Percentiles rank a stretch among this genome's conserved stretches.
Conservation (phyloP, 306 rosid species). For the Cucurbita ficifolia region DNA sequence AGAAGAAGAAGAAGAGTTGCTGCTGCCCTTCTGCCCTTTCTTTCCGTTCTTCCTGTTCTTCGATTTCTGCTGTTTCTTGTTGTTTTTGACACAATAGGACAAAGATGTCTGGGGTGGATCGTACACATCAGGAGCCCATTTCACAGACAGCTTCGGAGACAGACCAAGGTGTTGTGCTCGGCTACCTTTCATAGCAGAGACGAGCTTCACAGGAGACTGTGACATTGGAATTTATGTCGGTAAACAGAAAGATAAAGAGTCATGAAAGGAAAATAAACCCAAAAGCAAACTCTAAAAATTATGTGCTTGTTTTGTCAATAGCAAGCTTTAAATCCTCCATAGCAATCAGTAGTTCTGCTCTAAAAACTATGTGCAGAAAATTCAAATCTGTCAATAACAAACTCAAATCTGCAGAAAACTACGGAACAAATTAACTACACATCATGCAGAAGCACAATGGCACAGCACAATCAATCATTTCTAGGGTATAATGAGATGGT, state of each 20-base stretch:
- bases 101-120: slow-evolving; percentile 52
- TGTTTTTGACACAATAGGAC: slow-evolving; percentile 34
- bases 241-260: neutral
- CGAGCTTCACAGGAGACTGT: slow-evolving; percentile 54
- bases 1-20: slow-evolving; percentile 21
- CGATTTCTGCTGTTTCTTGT: slow-evolving; percentile 56
- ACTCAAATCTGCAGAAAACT: no score
- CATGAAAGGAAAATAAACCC: neutral
- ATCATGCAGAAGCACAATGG: neutral
- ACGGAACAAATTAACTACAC: neutral
- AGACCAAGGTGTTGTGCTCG: slow-evolving; percentile 31
- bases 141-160: slow-evolving; percentile 37
- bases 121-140: slow-evolving; percentile 84
- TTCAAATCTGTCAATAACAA: neutral
- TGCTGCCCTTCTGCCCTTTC: slow-evolving; percentile 44
- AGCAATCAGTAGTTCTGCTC: no score
- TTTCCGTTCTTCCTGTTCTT: slow-evolving; percentile 51
- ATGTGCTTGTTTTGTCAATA: neutral
- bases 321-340: no score
- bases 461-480: no score
- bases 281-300: neutral
- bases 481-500: neutral
- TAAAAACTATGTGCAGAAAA: no score
- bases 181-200: slow-evolving; percentile 78
- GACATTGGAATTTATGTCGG: neutral